Evolutionary conservation across 176 grass and related monocot species (phyloP).

Genomic region (Avena atlantica): DNA sequence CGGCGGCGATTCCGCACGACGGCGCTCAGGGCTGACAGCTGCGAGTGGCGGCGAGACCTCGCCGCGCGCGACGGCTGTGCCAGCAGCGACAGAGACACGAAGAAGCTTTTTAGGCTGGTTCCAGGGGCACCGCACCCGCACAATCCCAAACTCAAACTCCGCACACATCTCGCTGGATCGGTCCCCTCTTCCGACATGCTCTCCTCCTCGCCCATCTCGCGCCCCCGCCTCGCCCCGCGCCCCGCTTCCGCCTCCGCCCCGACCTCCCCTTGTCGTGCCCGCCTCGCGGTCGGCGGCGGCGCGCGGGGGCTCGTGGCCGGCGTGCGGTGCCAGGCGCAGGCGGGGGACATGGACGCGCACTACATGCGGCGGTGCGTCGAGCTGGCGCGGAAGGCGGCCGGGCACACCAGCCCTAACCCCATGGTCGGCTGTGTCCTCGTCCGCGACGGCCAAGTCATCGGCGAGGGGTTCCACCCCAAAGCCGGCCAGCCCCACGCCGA

Average conservation of each 20-base stretch:
- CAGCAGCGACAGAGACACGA: too few relatives aligned
- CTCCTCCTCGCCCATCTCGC: constrained; percentile 25
- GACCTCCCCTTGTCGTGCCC: neutral
- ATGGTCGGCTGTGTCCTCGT: constrained; percentile 96
- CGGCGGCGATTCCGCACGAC: too few relatives aligned
- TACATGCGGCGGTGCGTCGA: constrained; percentile 86
- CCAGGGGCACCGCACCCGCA: neutral
- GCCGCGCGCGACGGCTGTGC: neutral
- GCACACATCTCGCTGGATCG: constrained; percentile 1
- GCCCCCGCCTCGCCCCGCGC: neutral
- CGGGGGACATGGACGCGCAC: constrained; percentile 53
- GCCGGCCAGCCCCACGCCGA: constrained; percentile 89
- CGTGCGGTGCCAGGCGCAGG: constrained; percentile 49
- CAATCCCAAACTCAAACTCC: neutral
- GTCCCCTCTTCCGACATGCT: constrained; percentile 22
- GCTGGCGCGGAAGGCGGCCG: constrained; percentile 72
- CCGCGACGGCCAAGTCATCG: constrained; percentile 67
- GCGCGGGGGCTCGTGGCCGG: neutral
- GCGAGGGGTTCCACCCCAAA: constrained; percentile 89
- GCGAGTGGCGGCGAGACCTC: too few relatives aligned
- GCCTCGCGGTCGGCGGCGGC: neutral
- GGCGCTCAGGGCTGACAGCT: too few relatives aligned
- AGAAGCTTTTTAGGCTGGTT: neutral
- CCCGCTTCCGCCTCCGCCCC: neutral
- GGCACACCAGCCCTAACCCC: constrained; percentile 88